Conservation (phyloP, 495 filamentous ascomycete species). For the Bacidia rubella region DNA sequence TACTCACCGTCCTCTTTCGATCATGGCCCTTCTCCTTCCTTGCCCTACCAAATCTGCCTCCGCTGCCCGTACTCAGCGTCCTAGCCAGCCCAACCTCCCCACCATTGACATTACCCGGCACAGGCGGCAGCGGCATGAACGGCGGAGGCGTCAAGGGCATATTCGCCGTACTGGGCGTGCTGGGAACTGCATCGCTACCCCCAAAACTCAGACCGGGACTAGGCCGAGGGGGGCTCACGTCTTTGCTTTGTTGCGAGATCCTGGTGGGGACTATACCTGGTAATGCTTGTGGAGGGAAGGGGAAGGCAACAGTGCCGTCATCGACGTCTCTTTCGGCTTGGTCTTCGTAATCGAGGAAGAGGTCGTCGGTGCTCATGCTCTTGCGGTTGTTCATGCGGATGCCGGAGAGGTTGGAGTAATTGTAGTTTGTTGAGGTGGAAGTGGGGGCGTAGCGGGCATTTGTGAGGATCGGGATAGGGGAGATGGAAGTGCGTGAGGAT, state of each 20-base stretch:
- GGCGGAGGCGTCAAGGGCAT: conserved; percentile 15
- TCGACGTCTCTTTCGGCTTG: background rate
- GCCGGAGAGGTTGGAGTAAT: background rate
- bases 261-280: background rate
- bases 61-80: background rate
- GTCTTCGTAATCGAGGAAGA: background rate
- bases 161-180: conserved; percentile 13
- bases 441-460: background rate
- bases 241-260: background rate
- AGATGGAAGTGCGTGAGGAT: background rate
- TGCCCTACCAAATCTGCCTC: background rate
- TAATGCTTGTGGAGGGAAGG: background rate
- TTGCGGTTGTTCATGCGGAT: background rate
- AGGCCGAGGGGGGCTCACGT: conserved; percentile 6
- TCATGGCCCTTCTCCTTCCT: conserved; percentile 9
- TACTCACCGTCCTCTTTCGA: conserved; percentile 16
- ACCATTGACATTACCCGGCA: background rate
- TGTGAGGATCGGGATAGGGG: background rate
- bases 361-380: conserved; percentile 8
- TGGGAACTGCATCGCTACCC: conserved; percentile 11
- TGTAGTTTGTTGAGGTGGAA: background rate
- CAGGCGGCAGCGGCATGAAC: background rate
- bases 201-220: conserved; percentile 17
- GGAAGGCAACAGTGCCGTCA: background rate
- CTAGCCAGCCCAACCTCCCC: background rate